These are phyloP conservation scores for Rhynchosporium agropyri DNA, from an alignment of 2,329 filamentous ascomycete species.

Conservation along the genomic window DNA sequence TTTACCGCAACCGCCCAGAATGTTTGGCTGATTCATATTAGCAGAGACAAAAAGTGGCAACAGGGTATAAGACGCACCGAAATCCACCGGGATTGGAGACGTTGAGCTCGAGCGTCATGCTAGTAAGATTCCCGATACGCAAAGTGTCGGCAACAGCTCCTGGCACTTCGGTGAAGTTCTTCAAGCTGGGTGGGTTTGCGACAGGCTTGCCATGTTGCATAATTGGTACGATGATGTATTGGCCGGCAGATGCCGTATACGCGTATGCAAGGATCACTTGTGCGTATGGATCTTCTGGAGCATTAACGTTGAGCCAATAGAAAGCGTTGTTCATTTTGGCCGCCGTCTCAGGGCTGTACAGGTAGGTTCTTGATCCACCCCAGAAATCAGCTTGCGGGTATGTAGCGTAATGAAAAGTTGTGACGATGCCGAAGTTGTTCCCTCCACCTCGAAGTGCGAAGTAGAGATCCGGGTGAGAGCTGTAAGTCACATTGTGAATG, in stretches of 20 bases:
- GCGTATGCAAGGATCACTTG: slow-evolving; percentile 30
- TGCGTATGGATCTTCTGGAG: slow-evolving; percentile 26
- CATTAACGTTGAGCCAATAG: slow-evolving; percentile 24
- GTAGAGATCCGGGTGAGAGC: slow-evolving; percentile 43
- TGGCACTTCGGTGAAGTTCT: slow-evolving; percentile 27
- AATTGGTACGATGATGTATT: slow-evolving; percentile 20
- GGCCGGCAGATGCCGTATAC: slow-evolving; percentile 18
- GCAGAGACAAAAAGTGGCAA: background rate
- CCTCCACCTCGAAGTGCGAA: slow-evolving; percentile 45
- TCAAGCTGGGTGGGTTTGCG: slow-evolving; percentile 30
- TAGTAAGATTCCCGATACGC: slow-evolving; percentile 28
- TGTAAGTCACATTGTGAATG: slow-evolving; percentile 47
- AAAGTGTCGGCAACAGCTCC: slow-evolving; percentile 27
- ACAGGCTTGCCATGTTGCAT: slow-evolving; percentile 32
- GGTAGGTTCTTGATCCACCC: slow-evolving; percentile 23
- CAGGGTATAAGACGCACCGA: slow-evolving; percentile 23
- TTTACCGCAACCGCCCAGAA: slow-evolving; percentile 31
- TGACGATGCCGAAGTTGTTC: slow-evolving; percentile 34
- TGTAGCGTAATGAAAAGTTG: slow-evolving; percentile 44
- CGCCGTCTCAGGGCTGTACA: slow-evolving; percentile 23
- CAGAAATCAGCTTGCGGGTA: slow-evolving; percentile 34
- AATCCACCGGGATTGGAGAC: slow-evolving; percentile 32
- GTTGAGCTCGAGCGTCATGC: slow-evolving; percentile 31
- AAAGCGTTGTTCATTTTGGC: slow-evolving; percentile 26
- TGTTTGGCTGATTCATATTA: slow-evolving; percentile 24